Base-by-base conservation (phyloP, 2,329 filamentous ascomycete species). In the Fusarium sterilihyphosum region DNA sequence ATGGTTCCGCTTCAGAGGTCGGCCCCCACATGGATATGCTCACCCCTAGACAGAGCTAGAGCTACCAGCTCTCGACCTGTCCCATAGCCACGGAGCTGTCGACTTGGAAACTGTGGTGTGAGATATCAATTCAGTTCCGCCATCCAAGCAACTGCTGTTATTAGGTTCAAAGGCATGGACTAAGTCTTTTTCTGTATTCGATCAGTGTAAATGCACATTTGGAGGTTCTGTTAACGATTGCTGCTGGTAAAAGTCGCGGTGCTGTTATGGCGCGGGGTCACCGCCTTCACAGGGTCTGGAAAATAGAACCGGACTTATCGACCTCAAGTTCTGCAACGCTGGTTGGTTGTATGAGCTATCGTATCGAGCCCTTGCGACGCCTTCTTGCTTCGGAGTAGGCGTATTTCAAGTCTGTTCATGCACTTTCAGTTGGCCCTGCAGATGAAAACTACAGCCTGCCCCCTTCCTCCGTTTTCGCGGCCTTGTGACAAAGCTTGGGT, bases 281-380 rank as follows among this genome's bases (percentile, higher is more conserved):
- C 78, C 78, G 78, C 77, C 78, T 76, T 79, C 44, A 56, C 29
- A 73, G 52, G 61, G 61, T 72, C 58, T 67, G 41, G 58, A 75
- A 57, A 78, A 79, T 78, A 78, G 78, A 78, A 43, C 78, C 77
- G 74, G 77, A 78, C 68, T 78, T 78, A 79, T 78, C 57, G 62
- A 71, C 73, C 70, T 78, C 61, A 70, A 66, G 64, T 75, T 61
- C 65, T 35, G 61, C 63, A 54, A 61, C 37, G n/a, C 57, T 70
- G 68, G 60, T 70, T 66, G 71, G 72, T 41, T 74, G 57, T 54
- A 35, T 41, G 37, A 31, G 56, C 66, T 69, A 58, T 73, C 57
- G 49, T 74, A 52, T 62, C 43, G 33, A 65, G 56, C 59, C 40
- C 53, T 67, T 31, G 54, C 59, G 43, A 61, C 37, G 40, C 33